Percentiles rank a stretch among this genome's conserved stretches.
These are phyloP conservation scores for Debaryomyces maramus DNA, from an alignment of 805 yeast species.

Conservation along the genomic window DNA sequence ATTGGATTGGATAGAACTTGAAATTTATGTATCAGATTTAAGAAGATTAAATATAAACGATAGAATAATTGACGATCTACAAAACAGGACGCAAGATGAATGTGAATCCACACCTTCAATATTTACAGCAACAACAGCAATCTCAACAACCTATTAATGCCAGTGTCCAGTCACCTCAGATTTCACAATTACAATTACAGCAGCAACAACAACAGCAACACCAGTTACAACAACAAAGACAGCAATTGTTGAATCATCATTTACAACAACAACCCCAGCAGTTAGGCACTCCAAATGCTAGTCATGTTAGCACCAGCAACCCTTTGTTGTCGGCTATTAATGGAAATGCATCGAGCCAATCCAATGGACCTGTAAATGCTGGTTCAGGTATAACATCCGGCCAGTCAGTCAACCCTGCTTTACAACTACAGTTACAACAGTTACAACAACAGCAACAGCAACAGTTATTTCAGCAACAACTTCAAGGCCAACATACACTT, in stretches of 20 bases:
- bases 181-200: conserved; percentile 31
- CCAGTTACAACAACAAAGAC: conserved; percentile 33
- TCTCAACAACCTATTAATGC: conserved; percentile 22
- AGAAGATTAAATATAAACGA: not conserved
- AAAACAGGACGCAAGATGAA: conserved; percentile 26
- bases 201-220: conserved; percentile 25
- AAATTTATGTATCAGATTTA: not conserved
- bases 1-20: not conserved
- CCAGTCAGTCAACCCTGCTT: conserved; percentile 9
- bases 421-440: conserved; percentile 22
- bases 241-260: conserved; percentile 33
- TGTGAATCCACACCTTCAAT: conserved; percentile 44
- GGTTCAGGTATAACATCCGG: conserved; percentile 8
- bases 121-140: conserved; percentile 38
- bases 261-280: conserved; percentile 30
- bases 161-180: conserved; percentile 34
- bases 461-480: conserved; percentile 19
- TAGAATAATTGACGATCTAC: not conserved
- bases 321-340: conserved; percentile 39
- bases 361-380: conserved; percentile 13
- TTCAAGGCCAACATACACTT: conserved; percentile 5
- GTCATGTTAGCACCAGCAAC: conserved; percentile 22
- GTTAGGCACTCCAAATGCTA: conserved; percentile 16
- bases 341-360: conserved; percentile 24
- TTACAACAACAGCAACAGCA: conserved; percentile 23